phyloP scores from a whole-genome alignment of 2,329 filamentous ascomycete genomes.

The Zalaria obscura region DNA sequence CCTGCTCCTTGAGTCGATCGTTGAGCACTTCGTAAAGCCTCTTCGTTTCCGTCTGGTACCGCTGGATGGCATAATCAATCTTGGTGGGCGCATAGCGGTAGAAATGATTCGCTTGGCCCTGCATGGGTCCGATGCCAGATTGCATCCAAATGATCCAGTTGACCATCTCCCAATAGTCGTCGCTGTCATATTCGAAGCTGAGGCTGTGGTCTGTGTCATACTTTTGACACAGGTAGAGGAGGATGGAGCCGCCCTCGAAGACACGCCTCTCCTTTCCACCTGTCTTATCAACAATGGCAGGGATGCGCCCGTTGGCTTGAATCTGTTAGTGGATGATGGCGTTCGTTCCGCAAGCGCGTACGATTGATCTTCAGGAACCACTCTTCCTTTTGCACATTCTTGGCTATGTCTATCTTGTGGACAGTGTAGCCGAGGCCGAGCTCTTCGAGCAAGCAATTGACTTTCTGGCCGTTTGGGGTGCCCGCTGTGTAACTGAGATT shows the following conservation, averaged over 20 bases:
- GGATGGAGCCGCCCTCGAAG: constrained; percentile 32
- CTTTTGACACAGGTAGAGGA: constrained; percentile 29
- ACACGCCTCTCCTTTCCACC: constrained; percentile 12
- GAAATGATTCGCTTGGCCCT: constrained; percentile 35
- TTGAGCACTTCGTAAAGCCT: constrained; percentile 33
- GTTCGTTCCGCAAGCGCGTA: constrained; percentile 3
- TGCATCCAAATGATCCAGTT: constrained; percentile 34
- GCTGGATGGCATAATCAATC: constrained; percentile 30
- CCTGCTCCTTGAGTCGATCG: constrained; percentile 19
- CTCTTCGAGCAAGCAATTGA: constrained; percentile 18
- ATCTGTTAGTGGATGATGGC: background rate
- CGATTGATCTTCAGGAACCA: constrained; percentile 34
- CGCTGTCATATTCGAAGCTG: constrained; percentile 26
- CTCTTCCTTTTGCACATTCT: constrained; percentile 28
- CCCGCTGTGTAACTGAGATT: constrained; percentile 8
- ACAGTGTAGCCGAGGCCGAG: constrained; percentile 16
- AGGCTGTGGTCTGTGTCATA: constrained; percentile 28
- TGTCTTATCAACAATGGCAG: constrained; percentile 28
- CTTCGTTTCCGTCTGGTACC: constrained; percentile 35
- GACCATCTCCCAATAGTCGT: constrained; percentile 29
- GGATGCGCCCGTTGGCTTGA: constrained; percentile 32
- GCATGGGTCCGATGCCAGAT: constrained; percentile 25
- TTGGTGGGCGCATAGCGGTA: constrained; percentile 27
- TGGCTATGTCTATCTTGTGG: constrained; percentile 27
- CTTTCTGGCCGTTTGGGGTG: constrained; percentile 21